Percentiles rank a stretch among this genome's conserved stretches.
Conservation (phyloP, 2,329 filamentous ascomycete species). For the Hymenoscyphus scutula region DNA sequence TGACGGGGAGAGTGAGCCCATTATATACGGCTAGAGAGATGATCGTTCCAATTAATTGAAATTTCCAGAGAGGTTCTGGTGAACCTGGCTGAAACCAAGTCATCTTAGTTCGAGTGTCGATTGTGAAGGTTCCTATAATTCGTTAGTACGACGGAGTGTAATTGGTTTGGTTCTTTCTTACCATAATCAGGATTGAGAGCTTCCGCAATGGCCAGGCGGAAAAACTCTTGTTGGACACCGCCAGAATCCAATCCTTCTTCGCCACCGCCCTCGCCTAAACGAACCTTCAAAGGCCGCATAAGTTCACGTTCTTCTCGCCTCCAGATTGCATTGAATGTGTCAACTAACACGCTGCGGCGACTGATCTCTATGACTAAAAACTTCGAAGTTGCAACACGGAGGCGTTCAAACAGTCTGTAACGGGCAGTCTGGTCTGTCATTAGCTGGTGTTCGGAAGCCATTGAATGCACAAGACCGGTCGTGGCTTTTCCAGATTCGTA, state of each 20-base stretch:
- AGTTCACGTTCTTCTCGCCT: slow-evolving; percentile 78
- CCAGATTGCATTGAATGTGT: slow-evolving; percentile 88
- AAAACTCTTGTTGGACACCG: slow-evolving; percentile 95
- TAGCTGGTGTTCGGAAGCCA: slow-evolving; percentile 53
- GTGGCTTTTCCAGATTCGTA: slow-evolving; percentile 67
- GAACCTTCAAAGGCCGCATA: slow-evolving; percentile 81
- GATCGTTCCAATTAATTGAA: slow-evolving; percentile 83
- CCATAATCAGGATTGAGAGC: slow-evolving; percentile 73
- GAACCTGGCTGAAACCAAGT: slow-evolving; percentile 86
- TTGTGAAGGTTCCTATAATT: slow-evolving; percentile 62
- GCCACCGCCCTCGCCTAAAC: slow-evolving; percentile 75
- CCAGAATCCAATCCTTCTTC: slow-evolving; percentile 93
- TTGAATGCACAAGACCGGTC: slow-evolving; percentile 51
- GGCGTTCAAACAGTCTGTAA: slow-evolving; percentile 57
- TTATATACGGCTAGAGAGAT: slow-evolving; percentile 91
- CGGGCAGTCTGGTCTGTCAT: slow-evolving; percentile 58
- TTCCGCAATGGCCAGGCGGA: slow-evolving; percentile 77
- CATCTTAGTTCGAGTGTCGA: slow-evolving; percentile 73
- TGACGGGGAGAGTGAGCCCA: slow-evolving; percentile 84
- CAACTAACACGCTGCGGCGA: slow-evolving; percentile 63
- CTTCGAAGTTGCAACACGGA: slow-evolving; percentile 65
- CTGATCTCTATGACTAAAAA: slow-evolving; percentile 70
- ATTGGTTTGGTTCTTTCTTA: too few species aligned
- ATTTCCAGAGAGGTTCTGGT: slow-evolving; percentile 82
- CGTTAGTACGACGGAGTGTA: too few species aligned